phyloP scores from a whole-genome alignment of 1,284 basidiomycete species.

The Megacollybia platyphylla region DNA sequence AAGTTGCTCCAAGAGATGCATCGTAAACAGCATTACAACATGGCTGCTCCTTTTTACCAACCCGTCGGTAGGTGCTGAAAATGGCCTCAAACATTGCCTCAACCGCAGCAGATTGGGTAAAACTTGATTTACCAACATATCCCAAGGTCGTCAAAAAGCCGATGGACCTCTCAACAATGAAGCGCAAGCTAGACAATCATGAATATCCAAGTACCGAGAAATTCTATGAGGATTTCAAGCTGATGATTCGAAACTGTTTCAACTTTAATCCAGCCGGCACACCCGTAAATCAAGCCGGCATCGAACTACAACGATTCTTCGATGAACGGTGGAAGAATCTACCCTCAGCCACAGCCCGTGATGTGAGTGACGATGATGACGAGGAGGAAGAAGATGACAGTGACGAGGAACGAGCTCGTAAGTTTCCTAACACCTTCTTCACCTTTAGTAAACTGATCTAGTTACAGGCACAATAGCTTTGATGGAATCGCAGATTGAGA shows the following conservation, averaged over 20 bases:
- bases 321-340: constrained; percentile 83
- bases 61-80: constrained; percentile 64
- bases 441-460: constrained; percentile 10
- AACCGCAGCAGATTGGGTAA: constrained; percentile 47
- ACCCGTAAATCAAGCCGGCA: constrained; percentile 75
- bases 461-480: constrained; percentile 48
- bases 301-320: constrained; percentile 75
- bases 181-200: constrained; percentile 65
- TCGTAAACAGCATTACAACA: constrained; percentile 65
- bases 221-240: constrained; percentile 85
- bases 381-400: constrained; percentile 32
- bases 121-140: constrained; percentile 78
- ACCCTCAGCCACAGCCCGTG: constrained; percentile 48
- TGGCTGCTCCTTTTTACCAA: constrained; percentile 84
- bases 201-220: constrained; percentile 68
- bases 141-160: constrained; percentile 85
- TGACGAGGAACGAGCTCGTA: constrained; percentile 45
- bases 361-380: constrained; percentile 14
- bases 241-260: constrained; percentile 92
- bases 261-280: constrained; percentile 86
- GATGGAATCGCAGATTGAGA: constrained; percentile 67
- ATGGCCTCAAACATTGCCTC: background rate
- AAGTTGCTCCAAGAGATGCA: constrained; percentile 71
- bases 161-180: constrained; percentile 89
- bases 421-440: constrained; percentile 13